These are phyloP conservation scores for Furcasterigmium sp. DNA, from an alignment of 2,329 filamentous ascomycete species.

Conservation along the genomic window DNA sequence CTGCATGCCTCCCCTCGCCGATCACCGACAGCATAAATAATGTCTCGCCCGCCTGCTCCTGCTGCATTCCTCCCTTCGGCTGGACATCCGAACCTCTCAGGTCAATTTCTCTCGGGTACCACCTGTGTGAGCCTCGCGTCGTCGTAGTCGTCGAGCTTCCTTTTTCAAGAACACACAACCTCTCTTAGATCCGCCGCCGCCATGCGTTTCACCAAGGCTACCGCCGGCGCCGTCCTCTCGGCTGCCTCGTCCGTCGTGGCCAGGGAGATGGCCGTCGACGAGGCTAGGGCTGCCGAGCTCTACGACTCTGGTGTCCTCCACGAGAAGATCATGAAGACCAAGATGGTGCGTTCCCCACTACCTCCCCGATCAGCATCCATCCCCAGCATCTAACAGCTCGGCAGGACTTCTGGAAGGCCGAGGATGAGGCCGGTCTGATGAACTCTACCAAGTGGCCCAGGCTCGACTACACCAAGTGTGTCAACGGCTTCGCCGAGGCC, in stretches of 20 bases:
- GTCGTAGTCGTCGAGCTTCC: not conserved
- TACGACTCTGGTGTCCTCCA: constrained; percentile 17
- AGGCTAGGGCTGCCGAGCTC: constrained; percentile 13
- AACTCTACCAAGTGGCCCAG: constrained; percentile 15
- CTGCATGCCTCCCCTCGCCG: not conserved
- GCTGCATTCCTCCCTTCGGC: not conserved
- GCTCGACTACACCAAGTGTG: constrained; percentile 16
- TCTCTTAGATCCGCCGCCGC: not conserved
- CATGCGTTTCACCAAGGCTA: constrained; percentile 13
- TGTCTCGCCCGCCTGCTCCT: not conserved
- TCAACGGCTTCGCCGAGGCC: constrained; percentile 15
- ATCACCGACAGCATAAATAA: constrained; percentile 1
- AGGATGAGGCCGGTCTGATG: constrained; percentile 13
- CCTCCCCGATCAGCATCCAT: rapidly evolving
- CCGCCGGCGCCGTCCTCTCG: constrained; percentile 7
- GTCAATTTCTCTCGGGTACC: not conserved
- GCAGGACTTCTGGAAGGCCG: constrained; percentile 17
- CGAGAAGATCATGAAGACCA: constrained; percentile 14
- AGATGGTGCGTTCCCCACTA: constrained; percentile 6
- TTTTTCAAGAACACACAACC: not conserved
- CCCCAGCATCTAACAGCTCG: not conserved
- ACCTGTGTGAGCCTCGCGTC: not conserved
- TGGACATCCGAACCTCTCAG: not conserved
- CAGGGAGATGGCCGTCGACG: constrained; percentile 14
- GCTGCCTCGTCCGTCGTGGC: constrained; percentile 9